A percentile compares a stretch with the other conserved stretches of the same genome.
phyloP scores from a whole-genome alignment of 2,329 filamentous ascomycete species.

The Beauveria sp. region DNA sequence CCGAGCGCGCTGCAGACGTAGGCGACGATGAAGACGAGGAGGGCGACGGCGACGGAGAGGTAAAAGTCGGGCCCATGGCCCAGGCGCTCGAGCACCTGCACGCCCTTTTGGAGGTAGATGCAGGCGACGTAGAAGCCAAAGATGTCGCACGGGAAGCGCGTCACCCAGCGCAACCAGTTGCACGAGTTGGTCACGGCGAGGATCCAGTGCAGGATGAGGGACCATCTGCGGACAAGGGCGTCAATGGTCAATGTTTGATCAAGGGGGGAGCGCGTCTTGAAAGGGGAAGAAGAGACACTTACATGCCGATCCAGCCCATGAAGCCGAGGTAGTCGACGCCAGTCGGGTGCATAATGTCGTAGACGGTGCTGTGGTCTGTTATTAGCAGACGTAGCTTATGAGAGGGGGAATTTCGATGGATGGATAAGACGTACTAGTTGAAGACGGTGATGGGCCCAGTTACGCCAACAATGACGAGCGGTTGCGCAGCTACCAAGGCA shows the following conservation, averaged over 20 bases:
- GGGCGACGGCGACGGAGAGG: constrained; percentile 65
- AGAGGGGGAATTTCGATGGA: background rate
- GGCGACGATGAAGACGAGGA: constrained; percentile 70
- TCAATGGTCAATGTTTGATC: background rate
- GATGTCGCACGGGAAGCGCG: constrained; percentile 85
- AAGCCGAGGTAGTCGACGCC: constrained; percentile 80
- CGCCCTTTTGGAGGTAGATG: constrained; percentile 85
- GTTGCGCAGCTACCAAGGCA: constrained; percentile 70
- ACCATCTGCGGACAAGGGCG: constrained; percentile 51
- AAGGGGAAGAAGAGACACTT: constrained; percentile 23
- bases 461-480: constrained; percentile 83
- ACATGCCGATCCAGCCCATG: constrained; percentile 86
- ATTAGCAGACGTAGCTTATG: background rate
- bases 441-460: constrained; percentile 88
- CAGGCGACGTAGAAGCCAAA: constrained; percentile 91
- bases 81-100: constrained; percentile 74
- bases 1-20: constrained; percentile 69
- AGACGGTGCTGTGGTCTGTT: constrained; percentile 55
- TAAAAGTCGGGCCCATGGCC: constrained; percentile 64
- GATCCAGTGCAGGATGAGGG: constrained; percentile 75
- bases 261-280: background rate
- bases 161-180: constrained; percentile 83
- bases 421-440: constrained; percentile 56
- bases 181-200: constrained; percentile 79
- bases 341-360: constrained; percentile 72